A percentile compares a stretch with the other conserved stretches of the same genome.
These are phyloP conservation scores for Agrocybe pediades DNA, from an alignment of 768 basidiomycete genomes.

Conservation along the genomic window DNA sequence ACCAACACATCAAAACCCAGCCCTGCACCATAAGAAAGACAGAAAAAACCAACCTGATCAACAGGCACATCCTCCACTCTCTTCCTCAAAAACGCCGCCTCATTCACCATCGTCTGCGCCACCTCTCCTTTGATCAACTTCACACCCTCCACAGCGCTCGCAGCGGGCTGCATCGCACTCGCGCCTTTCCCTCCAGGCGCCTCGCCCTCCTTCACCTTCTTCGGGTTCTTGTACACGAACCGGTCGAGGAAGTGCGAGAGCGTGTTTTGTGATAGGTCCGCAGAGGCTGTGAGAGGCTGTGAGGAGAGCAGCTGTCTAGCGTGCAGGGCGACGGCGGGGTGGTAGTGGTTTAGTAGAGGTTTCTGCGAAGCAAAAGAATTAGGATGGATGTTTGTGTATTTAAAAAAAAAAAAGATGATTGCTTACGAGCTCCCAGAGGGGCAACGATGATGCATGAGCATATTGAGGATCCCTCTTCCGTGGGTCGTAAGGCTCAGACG, in stretches of 20 bases:
- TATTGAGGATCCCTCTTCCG: slow-evolving; percentile 89
- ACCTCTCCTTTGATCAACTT: slow-evolving; percentile 70
- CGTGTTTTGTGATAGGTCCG: slow-evolving; percentile 91
- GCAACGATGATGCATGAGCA: slow-evolving; percentile 75
- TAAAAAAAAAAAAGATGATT: background rate
- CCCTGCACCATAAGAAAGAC: background rate
- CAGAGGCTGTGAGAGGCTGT: slow-evolving; percentile 75
- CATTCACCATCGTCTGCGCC: slow-evolving; percentile 61
- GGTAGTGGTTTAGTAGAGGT: slow-evolving; percentile 83
- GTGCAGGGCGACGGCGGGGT: slow-evolving; percentile 87
- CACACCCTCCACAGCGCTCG: slow-evolving; percentile 67
- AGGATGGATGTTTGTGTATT: background rate
- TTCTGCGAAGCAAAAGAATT: slow-evolving; percentile 43
- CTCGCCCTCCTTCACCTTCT: slow-evolving; percentile 49
- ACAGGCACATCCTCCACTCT: slow-evolving; percentile 75
- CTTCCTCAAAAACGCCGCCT: slow-evolving; percentile 71
- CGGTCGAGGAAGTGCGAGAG: slow-evolving; percentile 95
- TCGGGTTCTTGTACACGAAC: slow-evolving; percentile 96
- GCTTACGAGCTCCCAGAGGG: slow-evolving; percentile 90
- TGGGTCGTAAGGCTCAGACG: slow-evolving; percentile 68
- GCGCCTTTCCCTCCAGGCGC: slow-evolving; percentile 44
- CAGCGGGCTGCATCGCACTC: slow-evolving; percentile 95
- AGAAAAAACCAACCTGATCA: slow-evolving; percentile 65
- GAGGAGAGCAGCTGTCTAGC: slow-evolving; percentile 77
- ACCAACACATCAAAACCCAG: background rate